Evolutionary conservation across 192 early-diverging fungal species (phyloP).

Genomic region (Nowakowskiella sp.): DNA sequence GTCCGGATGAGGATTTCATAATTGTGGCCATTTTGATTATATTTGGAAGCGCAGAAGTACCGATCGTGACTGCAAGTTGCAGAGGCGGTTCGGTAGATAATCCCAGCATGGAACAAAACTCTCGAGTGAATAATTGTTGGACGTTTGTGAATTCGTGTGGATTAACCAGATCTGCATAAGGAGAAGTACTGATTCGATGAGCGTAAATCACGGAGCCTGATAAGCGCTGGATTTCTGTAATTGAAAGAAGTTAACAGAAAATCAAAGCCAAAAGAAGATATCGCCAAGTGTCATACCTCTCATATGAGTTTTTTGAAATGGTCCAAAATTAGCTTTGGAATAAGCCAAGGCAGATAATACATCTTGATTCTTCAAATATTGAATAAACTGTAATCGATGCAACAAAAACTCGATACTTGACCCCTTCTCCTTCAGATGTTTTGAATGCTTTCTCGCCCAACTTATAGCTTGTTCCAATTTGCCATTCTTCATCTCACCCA

Average conservation of each 20-base stretch:
- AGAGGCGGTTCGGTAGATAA: slow-evolving; percentile 66
- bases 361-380: slow-evolving; percentile 47
- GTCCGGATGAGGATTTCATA: slow-evolving; percentile 70
- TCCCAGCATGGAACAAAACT: slow-evolving; percentile 69
- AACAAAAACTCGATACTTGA: slow-evolving; percentile 83
- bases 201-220: slow-evolving; percentile 42
- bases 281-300: slow-evolving; percentile 38
- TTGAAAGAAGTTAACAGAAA: background rate
- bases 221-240: slow-evolving; percentile 48
- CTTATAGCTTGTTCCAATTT: slow-evolving; percentile 57
- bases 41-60: slow-evolving; percentile 79
- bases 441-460: slow-evolving; percentile 64
- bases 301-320: slow-evolving; percentile 54
- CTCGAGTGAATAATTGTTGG: slow-evolving; percentile 59
- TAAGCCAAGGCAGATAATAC: slow-evolving; percentile 62
- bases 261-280: background rate
- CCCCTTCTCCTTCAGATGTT: slow-evolving; percentile 43
- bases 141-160: slow-evolving; percentile 53
- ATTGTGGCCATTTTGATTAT: slow-evolving; percentile 86
- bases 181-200: slow-evolving; percentile 28
- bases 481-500: slow-evolving; percentile 49
- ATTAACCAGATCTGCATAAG: slow-evolving; percentile 50
- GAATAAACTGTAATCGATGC: slow-evolving; percentile 68
- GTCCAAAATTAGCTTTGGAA: slow-evolving; percentile 58
- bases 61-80: slow-evolving; percentile 57